phyloP scores from a whole-genome alignment of 345 rosid species.

The Microthlaspi erraticum region DNA sequence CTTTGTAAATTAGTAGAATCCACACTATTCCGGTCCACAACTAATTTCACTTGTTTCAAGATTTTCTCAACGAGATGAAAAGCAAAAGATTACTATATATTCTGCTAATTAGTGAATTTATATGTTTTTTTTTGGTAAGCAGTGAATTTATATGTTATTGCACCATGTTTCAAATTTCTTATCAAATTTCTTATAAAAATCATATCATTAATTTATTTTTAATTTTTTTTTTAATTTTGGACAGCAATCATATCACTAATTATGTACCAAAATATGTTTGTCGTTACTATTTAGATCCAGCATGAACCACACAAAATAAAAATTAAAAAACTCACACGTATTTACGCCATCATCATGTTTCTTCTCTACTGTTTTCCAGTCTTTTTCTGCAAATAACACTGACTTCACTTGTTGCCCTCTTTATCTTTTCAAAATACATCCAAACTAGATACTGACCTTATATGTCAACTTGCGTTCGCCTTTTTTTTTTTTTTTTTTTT shows the following conservation, averaged over 20 bases:
- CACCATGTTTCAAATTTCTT: background rate
- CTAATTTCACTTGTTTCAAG: background rate
- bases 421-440: background rate
- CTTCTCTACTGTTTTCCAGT: background rate
- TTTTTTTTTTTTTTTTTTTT: background rate
- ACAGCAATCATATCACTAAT: background rate
- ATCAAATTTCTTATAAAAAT: background rate
- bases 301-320: background rate
- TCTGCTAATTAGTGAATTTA: background rate
- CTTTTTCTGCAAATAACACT: conserved; percentile 1
- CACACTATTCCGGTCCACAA: too few species aligned
- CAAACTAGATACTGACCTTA: background rate
- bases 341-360: background rate
- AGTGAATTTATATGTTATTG: background rate
- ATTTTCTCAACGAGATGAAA: background rate
- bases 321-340: background rate
- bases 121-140: background rate
- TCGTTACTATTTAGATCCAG: background rate
- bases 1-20: background rate
- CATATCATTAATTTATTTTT: too few species aligned
- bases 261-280: too few species aligned
- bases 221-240: too few species aligned
- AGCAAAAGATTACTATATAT: background rate
- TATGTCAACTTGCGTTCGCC: background rate
- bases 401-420: background rate